Conservation (phyloP, 306 rosid genomes). For the Cucurbita argyrosperma region DNA sequence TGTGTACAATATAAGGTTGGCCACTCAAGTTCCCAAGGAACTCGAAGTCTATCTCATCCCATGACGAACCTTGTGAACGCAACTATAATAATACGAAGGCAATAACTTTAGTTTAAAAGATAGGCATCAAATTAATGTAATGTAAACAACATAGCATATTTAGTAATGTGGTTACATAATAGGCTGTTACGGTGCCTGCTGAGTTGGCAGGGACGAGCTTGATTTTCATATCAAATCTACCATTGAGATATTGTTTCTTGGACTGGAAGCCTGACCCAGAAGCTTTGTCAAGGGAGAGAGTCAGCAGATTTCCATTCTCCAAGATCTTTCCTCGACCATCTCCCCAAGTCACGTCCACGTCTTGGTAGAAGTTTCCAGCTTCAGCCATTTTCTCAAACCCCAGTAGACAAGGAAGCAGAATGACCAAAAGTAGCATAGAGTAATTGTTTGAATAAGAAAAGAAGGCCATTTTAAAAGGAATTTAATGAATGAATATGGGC, state of each 20-base stretch:
- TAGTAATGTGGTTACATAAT: conserved; percentile 25
- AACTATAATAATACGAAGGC: conserved; percentile 1
- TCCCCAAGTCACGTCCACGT: conserved; percentile 54
- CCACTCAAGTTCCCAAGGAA: conserved; percentile 29
- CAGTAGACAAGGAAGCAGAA: neutral
- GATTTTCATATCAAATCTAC: conserved; percentile 39
- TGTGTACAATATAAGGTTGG: conserved; percentile 25
- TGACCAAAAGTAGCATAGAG: neutral
- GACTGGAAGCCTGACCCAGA: conserved; percentile 75
- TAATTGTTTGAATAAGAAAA: neutral
- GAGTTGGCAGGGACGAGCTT: conserved; percentile 59
- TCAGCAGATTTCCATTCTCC: conserved; percentile 37
- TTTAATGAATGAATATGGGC: neutral
- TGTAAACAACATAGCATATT: too few relatives aligned
- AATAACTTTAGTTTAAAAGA: neutral
- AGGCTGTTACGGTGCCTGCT: conserved; percentile 59
- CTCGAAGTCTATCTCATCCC: conserved; percentile 36
- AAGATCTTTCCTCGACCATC: conserved; percentile 44
- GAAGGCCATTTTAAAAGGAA: neutral
- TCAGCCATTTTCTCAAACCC: neutral
- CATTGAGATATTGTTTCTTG: conserved; percentile 31
- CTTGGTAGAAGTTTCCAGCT: conserved; percentile 23
- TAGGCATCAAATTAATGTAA: neutral
- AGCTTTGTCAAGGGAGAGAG: conserved; percentile 43
- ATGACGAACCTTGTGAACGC: conserved; percentile 15